Evolutionary conservation across 345 rosid genomes (phyloP).

Genomic region (Geranium brycei): DNA sequence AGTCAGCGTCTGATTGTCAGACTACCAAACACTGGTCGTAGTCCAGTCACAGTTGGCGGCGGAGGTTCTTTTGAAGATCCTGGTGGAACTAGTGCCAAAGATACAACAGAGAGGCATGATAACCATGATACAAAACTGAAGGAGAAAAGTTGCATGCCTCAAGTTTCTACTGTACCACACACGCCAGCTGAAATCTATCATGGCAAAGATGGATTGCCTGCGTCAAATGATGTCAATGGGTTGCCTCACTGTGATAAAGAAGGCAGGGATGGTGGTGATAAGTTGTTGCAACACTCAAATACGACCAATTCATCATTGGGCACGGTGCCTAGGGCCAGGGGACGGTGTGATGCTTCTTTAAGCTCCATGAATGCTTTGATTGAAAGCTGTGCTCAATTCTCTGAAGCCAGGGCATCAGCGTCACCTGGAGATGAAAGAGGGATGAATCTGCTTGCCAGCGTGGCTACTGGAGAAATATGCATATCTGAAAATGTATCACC

Average conservation of each 20-base stretch:
- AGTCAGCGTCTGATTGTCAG: constrained; percentile 63
- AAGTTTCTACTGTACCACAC: constrained; percentile 27
- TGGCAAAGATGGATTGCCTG: constrained; percentile 33
- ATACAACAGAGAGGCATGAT: constrained; percentile 59
- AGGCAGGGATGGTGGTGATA: constrained; percentile 20
- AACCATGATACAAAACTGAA: constrained; percentile 32
- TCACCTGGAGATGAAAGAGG: constrained; percentile 73
- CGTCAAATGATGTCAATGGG: constrained; percentile 37
- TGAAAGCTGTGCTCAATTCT: constrained; percentile 72
- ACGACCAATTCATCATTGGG: constrained; percentile 26
- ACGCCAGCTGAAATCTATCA: constrained; percentile 50
- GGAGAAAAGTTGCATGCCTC: constrained; percentile 34
- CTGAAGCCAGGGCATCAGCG: constrained; percentile 38
- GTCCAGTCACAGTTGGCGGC: constrained; percentile 56
- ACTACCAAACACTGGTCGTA: constrained; percentile 57
- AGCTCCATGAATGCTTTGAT: constrained; percentile 72
- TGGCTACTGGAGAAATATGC: constrained; percentile 79
- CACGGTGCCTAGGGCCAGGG: constrained; percentile 30
- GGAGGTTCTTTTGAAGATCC: constrained; percentile 63
- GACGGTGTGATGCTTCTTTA: constrained; percentile 42
- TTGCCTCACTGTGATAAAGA: constrained; percentile 38
- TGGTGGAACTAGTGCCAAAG: constrained; percentile 15
- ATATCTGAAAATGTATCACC: constrained; percentile 52
- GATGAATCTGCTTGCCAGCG: constrained; percentile 91
- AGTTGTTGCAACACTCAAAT: constrained; percentile 31